phyloP scores from a whole-genome alignment of 805 yeast genomes.

The Dipodascus albidus region DNA sequence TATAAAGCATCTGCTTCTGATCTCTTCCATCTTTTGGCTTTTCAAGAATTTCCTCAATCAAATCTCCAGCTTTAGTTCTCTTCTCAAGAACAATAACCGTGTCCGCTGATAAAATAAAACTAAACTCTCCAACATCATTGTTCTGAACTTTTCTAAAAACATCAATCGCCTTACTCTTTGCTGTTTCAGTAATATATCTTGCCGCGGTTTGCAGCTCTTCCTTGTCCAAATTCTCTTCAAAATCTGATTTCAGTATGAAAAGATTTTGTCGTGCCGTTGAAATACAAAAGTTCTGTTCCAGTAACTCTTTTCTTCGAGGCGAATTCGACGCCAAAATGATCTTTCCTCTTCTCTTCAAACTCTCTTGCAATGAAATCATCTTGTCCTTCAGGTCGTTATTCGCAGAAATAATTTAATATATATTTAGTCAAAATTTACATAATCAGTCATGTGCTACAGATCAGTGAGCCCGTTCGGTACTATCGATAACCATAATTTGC shows the following conservation, averaged over 20 bases:
- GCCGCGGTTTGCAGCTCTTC: constrained; percentile 15
- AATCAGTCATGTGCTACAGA: no score
- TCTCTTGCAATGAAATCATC: constrained; percentile 6
- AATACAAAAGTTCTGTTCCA: constrained; percentile 34
- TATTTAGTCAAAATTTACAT: no score
- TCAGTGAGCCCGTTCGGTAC: neutral
- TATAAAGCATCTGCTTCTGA: constrained; percentile 39
- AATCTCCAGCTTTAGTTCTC: constrained; percentile 13
- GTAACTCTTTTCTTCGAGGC: constrained; percentile 66
- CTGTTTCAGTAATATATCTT: constrained; percentile 59
- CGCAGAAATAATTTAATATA: no score
- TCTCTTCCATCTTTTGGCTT: constrained; percentile 56
- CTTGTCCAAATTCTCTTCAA: constrained; percentile 68
- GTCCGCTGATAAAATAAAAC: constrained; percentile 51
- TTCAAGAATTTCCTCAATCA: constrained; percentile 54
- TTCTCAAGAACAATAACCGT: constrained; percentile 46
- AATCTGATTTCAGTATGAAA: constrained; percentile 48
- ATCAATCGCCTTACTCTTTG: constrained; percentile 52
- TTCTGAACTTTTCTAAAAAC: constrained; percentile 33
- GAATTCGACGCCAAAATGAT: constrained; percentile 76
- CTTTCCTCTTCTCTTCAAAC: constrained; percentile 10
- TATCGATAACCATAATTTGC: neutral
- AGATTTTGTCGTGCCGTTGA: constrained; percentile 17
- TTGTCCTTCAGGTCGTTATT: no score
- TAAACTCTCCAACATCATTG: constrained; percentile 19